Evolutionary conservation across 306 rosid species (phyloP), one percentile per base, ranked within the genome.

Genomic region (Dryas drummondii): DNA sequence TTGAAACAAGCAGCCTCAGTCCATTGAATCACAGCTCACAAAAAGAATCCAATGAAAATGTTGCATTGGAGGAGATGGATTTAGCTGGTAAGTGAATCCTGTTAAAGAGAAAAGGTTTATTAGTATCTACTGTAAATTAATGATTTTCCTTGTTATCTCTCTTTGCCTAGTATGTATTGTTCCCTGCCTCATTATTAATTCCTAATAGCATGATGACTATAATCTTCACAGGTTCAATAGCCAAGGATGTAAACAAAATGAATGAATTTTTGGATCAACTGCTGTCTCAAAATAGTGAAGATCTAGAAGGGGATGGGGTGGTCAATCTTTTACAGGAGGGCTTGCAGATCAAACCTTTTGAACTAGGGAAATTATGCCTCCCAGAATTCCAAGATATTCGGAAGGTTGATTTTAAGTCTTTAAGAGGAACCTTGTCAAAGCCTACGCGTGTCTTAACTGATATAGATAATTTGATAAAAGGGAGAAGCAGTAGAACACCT

Each of bases 301-400:
- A 85, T 68, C 83, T 88, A 68, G 91, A 92, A 59, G 92, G 88
- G 46, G 88, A 83, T 71, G 78, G 64, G 22, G 91, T 86, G 41
- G 15, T 90, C 46, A 68, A 59, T 75, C 76, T 80, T 79, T 81
- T 94, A 84, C 88, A 86, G 83, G 89, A 94, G 86, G 77, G 67
- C 80, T 85, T 94, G 78, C 87, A 85, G 76, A 84, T 91, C 70
- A 91, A 88, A 78, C 86, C 91, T 60, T 52, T 91, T 81, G 84
- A 84, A 51, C n/a, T 82, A 19, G 88, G 83, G 72, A 78, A 87
- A 77, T 72, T 86, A 74, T 71, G 79, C 62, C 81, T 90, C 76
- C 92, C 92, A 54, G 89, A 89, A 71, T 83, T 90, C 75, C 90
- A 73, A 69, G 83, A 80, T 79, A 73, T 72, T 49, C 84, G 41